These are phyloP conservation scores for Papilionanthe hybrid DNA, from an alignment of 116 monocot genomes.

Conservation along the genomic window DNA sequence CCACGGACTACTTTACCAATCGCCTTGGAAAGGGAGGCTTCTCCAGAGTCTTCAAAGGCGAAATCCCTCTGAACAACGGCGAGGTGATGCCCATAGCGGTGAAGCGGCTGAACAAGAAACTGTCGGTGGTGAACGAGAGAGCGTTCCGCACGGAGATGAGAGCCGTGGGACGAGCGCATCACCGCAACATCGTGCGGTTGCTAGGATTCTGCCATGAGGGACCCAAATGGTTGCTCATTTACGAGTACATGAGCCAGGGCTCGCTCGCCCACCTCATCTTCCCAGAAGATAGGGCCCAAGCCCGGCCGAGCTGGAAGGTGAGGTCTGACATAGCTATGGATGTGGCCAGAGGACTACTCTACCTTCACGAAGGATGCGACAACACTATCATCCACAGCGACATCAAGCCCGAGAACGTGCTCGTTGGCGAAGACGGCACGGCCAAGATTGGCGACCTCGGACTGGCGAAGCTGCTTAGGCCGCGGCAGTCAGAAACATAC, in stretches of 20 bases:
- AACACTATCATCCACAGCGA: slow-evolving; percentile 7
- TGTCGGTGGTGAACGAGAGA: background rate
- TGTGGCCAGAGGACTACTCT: slow-evolving; percentile 5
- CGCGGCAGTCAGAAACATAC: background rate
- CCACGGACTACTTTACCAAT: slow-evolving; percentile 8
- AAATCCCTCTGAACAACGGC: background rate
- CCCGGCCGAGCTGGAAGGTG: background rate
- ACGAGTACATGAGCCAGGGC: slow-evolving; percentile 18
- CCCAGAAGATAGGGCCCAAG: background rate
- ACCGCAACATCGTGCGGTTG: slow-evolving; percentile 14
- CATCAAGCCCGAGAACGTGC: slow-evolving; percentile 8
- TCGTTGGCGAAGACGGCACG: background rate
- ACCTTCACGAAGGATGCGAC: background rate
- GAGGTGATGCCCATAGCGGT: slow-evolving; percentile 18
- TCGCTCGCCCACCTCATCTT: slow-evolving; percentile 44
- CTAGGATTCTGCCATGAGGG: slow-evolving; percentile 19
- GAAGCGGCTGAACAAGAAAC: slow-evolving; percentile 12
- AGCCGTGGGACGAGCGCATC: slow-evolving; percentile 8
- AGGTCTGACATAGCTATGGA: slow-evolving; percentile 6
- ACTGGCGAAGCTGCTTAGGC: background rate
- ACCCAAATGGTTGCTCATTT: slow-evolving; percentile 3
- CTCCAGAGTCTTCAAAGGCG: slow-evolving; percentile 19
- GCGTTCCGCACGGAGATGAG: slow-evolving; percentile 13
- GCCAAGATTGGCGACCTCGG: slow-evolving; percentile 11
- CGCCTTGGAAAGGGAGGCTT: slow-evolving; percentile 13